Percentiles rank a stretch among this genome's conserved stretches.
Evolutionary conservation across 805 yeast species (phyloP).

Genomic region (Ogataea kodamae): DNA sequence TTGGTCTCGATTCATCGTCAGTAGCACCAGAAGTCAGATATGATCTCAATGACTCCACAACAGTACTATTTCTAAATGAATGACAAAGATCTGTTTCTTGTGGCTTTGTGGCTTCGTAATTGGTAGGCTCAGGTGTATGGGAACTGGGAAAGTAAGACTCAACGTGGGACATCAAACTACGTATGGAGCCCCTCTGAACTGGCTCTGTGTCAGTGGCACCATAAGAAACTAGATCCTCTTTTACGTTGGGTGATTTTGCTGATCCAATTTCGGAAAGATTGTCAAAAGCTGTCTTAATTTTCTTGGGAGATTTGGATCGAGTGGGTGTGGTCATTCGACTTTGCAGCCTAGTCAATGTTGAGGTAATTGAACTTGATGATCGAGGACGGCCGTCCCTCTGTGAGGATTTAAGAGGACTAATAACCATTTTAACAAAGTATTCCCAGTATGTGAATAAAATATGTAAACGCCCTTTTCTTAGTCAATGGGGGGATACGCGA

Average conservation of each 20-base stretch:
- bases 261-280: slow-evolving; percentile 10
- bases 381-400: slow-evolving; percentile 16
- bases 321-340: slow-evolving; percentile 18
- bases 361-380: slow-evolving; percentile 16
- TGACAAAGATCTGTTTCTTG: slow-evolving; percentile 6
- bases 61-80: slow-evolving; percentile 11
- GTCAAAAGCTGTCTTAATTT: slow-evolving; percentile 22
- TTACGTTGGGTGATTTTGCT: slow-evolving; percentile 3
- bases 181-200: slow-evolving; percentile 9
- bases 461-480: slow-evolving; percentile 5
- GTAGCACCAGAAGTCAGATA: slow-evolving; percentile 13
- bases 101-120: background rate
- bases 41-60: slow-evolving; percentile 15
- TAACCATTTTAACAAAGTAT: slow-evolving; percentile 8
- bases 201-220: slow-evolving; percentile 6
- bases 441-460: background rate
- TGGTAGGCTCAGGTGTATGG: slow-evolving; percentile 3
- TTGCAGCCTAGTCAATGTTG: slow-evolving; percentile 18
- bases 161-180: slow-evolving; percentile 12
- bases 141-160: slow-evolving; percentile 11
- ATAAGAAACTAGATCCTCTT: slow-evolving; percentile 2
- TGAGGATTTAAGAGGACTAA: slow-evolving; percentile 4
- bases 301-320: slow-evolving; percentile 19
- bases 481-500: slow-evolving; percentile 4
- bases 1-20: slow-evolving; percentile 13